These are phyloP conservation scores for Penicillium maclennaniae DNA, from an alignment of 495 filamentous ascomycete species.

Conservation along the genomic window DNA sequence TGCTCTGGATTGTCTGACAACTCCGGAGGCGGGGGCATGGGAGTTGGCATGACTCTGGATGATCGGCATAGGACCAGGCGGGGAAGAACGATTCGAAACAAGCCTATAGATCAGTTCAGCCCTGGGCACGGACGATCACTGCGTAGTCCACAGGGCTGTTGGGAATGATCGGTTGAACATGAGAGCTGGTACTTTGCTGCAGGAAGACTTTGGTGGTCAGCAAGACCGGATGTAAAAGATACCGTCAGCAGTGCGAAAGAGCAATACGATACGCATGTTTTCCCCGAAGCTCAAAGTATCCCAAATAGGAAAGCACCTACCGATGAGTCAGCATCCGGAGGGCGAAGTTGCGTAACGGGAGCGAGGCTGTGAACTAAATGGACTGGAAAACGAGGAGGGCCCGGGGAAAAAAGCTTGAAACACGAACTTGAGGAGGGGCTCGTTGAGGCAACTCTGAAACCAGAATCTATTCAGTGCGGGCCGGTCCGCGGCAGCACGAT, in stretches of 20 bases:
- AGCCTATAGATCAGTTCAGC: constrained; percentile 29
- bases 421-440: not conserved
- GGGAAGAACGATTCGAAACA: constrained; percentile 36
- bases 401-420: not conserved
- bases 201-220: constrained; percentile 40
- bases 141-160: constrained; percentile 31
- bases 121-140: constrained; percentile 13
- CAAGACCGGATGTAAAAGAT: constrained; percentile 25
- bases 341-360: constrained; percentile 1
- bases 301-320: constrained; percentile 25
- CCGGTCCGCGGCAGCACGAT: not conserved
- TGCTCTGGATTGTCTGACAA: constrained; percentile 75
- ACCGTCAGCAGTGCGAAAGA: not conserved
- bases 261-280: not conserved
- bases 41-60: constrained; percentile 25
- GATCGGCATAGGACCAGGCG: constrained; percentile 36
- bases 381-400: not conserved
- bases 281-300: constrained; percentile 3
- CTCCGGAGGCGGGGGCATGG: constrained; percentile 65
- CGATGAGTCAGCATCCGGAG: constrained; percentile 6
- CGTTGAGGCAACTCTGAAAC: not conserved
- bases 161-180: constrained; percentile 38
- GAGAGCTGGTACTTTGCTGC: constrained; percentile 36
- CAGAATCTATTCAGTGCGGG: not conserved
- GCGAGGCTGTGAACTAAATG: not conserved